Evolutionary conservation across 1,139 yeast genomes (phyloP), one percentile per base, ranked within the genome.

Genomic region (Debaryomyces psychrophilus): DNA sequence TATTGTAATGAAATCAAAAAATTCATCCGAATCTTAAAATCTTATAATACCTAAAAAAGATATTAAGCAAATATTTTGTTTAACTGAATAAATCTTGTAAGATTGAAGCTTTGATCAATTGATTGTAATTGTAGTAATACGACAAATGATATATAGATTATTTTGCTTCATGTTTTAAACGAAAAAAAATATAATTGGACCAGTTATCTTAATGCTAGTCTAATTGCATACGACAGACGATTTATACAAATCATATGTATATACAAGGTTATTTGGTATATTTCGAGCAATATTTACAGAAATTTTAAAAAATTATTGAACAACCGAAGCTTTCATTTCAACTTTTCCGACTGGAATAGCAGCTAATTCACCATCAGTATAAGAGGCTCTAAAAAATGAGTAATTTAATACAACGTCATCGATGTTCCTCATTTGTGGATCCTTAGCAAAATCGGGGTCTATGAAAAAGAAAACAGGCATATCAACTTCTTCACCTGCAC

Each of bases 381-480:
- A 74, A n/a, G 67, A 64, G n/a, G 85, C 84, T 62, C 76, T 86
- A 76, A 93, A 93, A 65, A 93, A 93, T 0, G 98, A 88, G 63
- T 93, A 93, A 67, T 93, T 96, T 58, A 93, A 77, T 20, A 93
- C 90, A 41, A 93, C 80, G 62, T 92, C 97, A 58, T 90, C 95
- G 41, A 92, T 85, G 59, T 89, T 87, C 64, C 95, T 81, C 95
- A 93, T 89, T 37, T 83, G 78, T 7, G 99, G 98, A 63, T 95
- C 99, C 52, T 86, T 85, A 39, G 96, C 96, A 67, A 89, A 93
- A 55, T 95, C 99, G 0, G 99, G 99, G 62, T 95, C 99, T 46
- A 95, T 88, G 67, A 95, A 95, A 79, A 95, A 95, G 71, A 95
- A 95, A 14, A 93, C 92, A 0, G 99, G 99, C 99, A 95, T 93